phyloP scores from a whole-genome alignment of 306 rosid genomes.

The Rosa chinensis region DNA sequence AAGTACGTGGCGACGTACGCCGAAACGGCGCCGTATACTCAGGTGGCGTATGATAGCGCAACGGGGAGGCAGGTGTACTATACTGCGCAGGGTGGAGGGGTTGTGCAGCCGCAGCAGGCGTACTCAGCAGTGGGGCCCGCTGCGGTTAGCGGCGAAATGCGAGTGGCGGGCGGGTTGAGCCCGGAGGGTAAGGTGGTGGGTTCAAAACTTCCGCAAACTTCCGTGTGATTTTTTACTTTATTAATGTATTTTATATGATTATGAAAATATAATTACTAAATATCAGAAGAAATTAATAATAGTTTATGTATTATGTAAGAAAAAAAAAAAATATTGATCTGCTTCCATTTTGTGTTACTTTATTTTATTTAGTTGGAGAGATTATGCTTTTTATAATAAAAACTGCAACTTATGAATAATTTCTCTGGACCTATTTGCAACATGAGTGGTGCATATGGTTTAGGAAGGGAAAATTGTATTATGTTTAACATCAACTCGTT shows the following conservation, averaged over 20 bases:
- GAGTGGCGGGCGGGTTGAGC: slow-evolving; percentile 46
- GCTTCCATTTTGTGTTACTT: too few species aligned
- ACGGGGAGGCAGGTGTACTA: slow-evolving; percentile 84
- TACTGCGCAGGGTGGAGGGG: slow-evolving; percentile 46
- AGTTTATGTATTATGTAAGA: neutral
- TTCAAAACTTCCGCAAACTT: slow-evolving; percentile 66
- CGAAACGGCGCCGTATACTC: slow-evolving; percentile 38
- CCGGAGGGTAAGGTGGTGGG: slow-evolving; percentile 66
- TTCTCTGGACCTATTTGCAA: too few species aligned
- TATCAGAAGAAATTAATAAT: neutral
- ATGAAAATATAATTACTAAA: neutral
- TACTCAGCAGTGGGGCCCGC: slow-evolving; percentile 17
- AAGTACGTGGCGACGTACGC: slow-evolving; percentile 20
- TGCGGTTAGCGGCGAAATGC: slow-evolving; percentile 32
- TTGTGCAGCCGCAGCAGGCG: slow-evolving; percentile 28
- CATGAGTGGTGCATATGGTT: too few species aligned
- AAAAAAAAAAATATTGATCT: too few species aligned
- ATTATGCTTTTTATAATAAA: too few species aligned
- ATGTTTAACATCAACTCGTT: too few species aligned
- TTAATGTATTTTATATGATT: neutral
- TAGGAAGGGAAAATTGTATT: too few species aligned
- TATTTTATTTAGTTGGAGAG: too few species aligned
- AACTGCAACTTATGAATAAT: too few species aligned
- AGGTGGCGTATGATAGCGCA: slow-evolving; percentile 56
- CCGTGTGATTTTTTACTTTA: slow-evolving; percentile 40